A percentile compares a stretch with the other conserved stretches of the same genome.
These are phyloP conservation scores for Camellia granthamiana DNA, from an alignment of 148 eudicot species.

Conservation along the genomic window DNA sequence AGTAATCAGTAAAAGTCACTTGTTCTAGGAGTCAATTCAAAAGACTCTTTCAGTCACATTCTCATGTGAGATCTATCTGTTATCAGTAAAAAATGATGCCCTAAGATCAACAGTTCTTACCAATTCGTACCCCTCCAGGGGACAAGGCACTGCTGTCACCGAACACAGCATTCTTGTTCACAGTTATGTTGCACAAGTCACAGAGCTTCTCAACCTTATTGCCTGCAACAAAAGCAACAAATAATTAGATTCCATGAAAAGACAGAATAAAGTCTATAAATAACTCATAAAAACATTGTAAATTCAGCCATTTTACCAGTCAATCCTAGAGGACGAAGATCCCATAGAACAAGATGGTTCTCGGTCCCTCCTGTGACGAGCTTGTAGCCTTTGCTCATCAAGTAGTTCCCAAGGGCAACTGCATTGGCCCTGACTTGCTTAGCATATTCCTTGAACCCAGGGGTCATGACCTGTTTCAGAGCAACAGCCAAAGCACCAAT, in stretches of 20 bases:
- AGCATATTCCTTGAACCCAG: conserved; percentile 96
- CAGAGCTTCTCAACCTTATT: conserved; percentile 99
- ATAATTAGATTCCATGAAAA: neutral
- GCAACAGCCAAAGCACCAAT: conserved; percentile 97
- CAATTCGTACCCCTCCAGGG: no score
- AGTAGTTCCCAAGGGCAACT: conserved; percentile 83
- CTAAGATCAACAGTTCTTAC: conserved; percentile 38
- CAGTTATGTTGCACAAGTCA: conserved; percentile 93
- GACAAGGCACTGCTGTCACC: no score
- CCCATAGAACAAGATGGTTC: conserved; percentile 97
- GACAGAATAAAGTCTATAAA: neutral
- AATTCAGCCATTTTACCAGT: conserved; percentile 49
- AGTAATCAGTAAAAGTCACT: no score
- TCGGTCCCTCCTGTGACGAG: conserved; percentile 93
- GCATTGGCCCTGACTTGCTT: conserved; percentile 97
- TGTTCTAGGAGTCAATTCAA: no score
- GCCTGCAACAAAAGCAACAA: conserved; percentile 42
- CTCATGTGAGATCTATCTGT: neutral
- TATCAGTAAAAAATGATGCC: neutral
- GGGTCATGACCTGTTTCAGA: conserved; percentile 75
- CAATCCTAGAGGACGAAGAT: conserved; percentile 97
- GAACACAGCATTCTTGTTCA: conserved; percentile 98
- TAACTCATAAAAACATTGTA: no score
- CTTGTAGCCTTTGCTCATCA: conserved; percentile 88
- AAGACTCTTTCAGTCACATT: no score